phyloP scores from a whole-genome alignment of 139 green algal species.

The Monoraphidium neglectum region DNA sequence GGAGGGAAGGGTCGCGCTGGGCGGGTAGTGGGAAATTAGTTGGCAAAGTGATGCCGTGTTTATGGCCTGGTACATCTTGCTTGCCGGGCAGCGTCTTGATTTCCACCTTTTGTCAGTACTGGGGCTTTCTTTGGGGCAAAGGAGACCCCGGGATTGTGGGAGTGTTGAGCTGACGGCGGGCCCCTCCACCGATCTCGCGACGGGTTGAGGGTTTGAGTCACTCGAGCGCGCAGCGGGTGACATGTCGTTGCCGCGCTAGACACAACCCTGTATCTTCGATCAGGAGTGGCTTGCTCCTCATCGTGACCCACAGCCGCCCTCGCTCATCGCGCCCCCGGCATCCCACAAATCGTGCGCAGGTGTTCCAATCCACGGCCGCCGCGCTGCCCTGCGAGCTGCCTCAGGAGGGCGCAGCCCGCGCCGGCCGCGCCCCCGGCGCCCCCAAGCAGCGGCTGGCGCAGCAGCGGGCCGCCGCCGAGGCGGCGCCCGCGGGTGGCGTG shows the following conservation, averaged over 20 bases:
- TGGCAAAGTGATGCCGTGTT: slow-evolving; percentile 36
- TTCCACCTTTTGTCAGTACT: too few relatives aligned
- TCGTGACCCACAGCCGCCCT: not conserved
- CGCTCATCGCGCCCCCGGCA: not conserved
- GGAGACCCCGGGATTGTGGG: too few relatives aligned
- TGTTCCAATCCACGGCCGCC: slow-evolving; percentile 85
- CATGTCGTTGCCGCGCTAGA: not conserved
- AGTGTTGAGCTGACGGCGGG: not conserved
- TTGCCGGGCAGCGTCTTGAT: too few relatives aligned
- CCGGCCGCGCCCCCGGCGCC: slow-evolving; percentile 9
- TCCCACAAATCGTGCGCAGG: slow-evolving; percentile 42
- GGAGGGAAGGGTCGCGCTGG: too few relatives aligned
- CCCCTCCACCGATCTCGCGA: not conserved
- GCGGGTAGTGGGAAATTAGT: slow-evolving; percentile 99
- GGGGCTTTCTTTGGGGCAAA: too few relatives aligned
- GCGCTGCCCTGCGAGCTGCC: slow-evolving; percentile 83
- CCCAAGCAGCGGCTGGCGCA: slow-evolving; percentile 9
- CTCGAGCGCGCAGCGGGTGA: not conserved
- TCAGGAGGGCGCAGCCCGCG: slow-evolving; percentile 13
- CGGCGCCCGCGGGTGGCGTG: slow-evolving; percentile 1
- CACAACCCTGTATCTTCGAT: not conserved
- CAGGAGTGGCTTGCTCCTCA: not conserved
- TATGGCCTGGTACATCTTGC: too few relatives aligned
- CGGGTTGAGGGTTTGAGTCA: not conserved
- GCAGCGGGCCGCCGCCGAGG: not conserved